phyloP scores from a whole-genome alignment of 31 red algal genomes.

The Endocladia muricata region DNA sequence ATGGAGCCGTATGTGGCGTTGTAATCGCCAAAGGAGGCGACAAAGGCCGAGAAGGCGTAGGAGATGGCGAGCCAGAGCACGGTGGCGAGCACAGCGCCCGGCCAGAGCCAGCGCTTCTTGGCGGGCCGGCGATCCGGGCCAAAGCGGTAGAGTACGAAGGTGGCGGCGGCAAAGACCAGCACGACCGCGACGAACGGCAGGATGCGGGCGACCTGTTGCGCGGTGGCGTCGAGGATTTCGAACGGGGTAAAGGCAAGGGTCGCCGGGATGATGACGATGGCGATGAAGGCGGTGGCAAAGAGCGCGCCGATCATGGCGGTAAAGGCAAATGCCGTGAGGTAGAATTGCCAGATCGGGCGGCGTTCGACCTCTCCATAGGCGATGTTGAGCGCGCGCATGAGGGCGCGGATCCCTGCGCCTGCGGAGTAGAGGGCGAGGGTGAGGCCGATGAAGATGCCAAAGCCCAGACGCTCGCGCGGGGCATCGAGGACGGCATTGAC shows the following conservation, averaged over 20 bases:
- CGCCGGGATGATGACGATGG: not conserved
- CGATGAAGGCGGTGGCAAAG: not conserved
- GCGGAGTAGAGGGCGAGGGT: not conserved
- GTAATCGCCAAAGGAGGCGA: not conserved
- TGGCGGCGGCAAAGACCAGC: too few species aligned
- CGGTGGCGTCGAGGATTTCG: too few species aligned
- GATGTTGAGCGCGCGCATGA: not conserved
- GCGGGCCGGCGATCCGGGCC: not conserved
- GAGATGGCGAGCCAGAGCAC: not conserved
- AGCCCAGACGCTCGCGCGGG: too few species aligned
- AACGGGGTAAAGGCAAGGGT: not conserved
- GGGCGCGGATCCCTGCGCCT: not conserved
- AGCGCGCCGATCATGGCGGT: not conserved
- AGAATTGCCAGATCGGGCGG: not conserved
- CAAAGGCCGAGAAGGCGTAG: not conserved
- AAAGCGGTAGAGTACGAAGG: not conserved
- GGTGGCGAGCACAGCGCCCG: not conserved
- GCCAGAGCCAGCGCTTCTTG: not conserved
- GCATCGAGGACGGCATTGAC: too few species aligned
- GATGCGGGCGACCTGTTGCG: too few species aligned
- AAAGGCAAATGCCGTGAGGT: not conserved
- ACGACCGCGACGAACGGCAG: too few species aligned
- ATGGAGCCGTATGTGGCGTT: not conserved
- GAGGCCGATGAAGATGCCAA: too few species aligned
- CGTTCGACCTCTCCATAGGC: not conserved